These are phyloP conservation scores for Euptelea pleiosperma DNA, from an alignment of 164 flowering plant genomes.

Conservation along the genomic window DNA sequence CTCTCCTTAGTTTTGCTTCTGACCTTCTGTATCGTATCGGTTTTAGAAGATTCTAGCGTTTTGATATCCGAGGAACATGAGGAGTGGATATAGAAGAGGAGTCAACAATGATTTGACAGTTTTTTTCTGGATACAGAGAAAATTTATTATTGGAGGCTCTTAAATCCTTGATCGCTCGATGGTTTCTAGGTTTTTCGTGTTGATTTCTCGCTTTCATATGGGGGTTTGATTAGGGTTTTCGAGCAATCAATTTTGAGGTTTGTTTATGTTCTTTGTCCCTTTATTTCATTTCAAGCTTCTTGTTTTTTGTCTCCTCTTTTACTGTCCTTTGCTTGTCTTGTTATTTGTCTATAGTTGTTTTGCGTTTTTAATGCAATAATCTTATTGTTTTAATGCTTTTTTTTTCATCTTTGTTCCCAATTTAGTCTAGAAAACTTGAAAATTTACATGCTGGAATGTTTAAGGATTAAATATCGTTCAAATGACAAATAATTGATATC, in stretches of 20 bases:
- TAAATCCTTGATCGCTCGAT: slow-evolving; percentile 9
- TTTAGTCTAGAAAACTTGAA: too few species aligned
- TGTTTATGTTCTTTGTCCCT: slow-evolving; percentile 12
- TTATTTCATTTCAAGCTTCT: slow-evolving; percentile 1
- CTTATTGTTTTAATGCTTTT: too few species aligned
- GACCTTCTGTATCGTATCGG: slow-evolving; percentile 4
- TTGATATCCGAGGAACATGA: slow-evolving; percentile 1
- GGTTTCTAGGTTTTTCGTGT: slow-evolving; percentile 18
- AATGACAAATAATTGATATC: too few species aligned
- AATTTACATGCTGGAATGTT: too few species aligned
- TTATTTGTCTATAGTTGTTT: too few species aligned
- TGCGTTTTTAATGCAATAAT: too few species aligned
- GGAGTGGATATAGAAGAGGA: slow-evolving; percentile 10
- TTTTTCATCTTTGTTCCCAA: too few species aligned
- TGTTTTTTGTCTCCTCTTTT: background rate
- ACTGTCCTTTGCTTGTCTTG: too few species aligned
- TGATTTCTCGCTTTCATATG: background rate
- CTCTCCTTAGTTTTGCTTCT: background rate
- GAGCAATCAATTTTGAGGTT: slow-evolving; percentile 11
- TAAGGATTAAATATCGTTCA: too few species aligned
- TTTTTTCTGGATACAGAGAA: too few species aligned
- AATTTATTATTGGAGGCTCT: slow-evolving; percentile 4
- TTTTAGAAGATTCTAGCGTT: slow-evolving; percentile 2
- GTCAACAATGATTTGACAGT: background rate
- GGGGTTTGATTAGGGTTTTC: slow-evolving; percentile 21